Base-by-base conservation (phyloP, 2,329 filamentous ascomycete species). In the Penicillium sp. region DNA sequence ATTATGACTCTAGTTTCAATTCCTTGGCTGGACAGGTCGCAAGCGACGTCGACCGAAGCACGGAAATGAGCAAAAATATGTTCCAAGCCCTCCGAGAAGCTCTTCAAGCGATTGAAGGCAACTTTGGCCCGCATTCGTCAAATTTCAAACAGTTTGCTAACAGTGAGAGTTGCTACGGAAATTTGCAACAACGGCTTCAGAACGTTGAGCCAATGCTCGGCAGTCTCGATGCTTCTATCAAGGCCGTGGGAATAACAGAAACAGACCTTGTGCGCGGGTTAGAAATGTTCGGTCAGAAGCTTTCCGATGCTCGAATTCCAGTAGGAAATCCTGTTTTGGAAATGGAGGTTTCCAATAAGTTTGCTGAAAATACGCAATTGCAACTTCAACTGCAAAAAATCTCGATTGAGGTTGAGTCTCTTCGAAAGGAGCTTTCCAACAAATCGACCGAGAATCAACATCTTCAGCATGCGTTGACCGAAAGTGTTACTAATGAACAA, bases 251-350 rank as follows among this genome's bases (percentile, higher is more conserved):
- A 7, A 33, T 63, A 9, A 63, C 66, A 17, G 69, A 69, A 45
- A 36, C 35, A 6, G 61, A 60, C 12, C 72, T 78, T 33, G 60
- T 59, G 5, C 54, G 66, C 1, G 70, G 73, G n/a, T 68, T 77
- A 31, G 52, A 56, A 25, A 53, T 44, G 1, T 56, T 74, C 17
- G 39, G 52, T 27, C 44, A 53, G 9, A 66, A 47, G 8, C 52
- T 74, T 10, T 51, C 49, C 9, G 66, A 70, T 13, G 50, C 58
- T 6, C 63, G 62, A 35, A 51, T 60, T n/a, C 56, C 53, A 12
- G 50, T 60, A 36, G 69, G 69, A 8, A 60, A 64, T 8, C 53
- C 61, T 3, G 19, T 35, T 5, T 42, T 66, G 3, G 61, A 68
- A 33, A 44, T 39, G 49, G 70, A 76, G 23, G 49, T 74, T 23